Evolutionary conservation across 331 rosid genomes (phyloP), one percentile per base, ranked within the genome.

Genomic region (Acacia concinna): DNA sequence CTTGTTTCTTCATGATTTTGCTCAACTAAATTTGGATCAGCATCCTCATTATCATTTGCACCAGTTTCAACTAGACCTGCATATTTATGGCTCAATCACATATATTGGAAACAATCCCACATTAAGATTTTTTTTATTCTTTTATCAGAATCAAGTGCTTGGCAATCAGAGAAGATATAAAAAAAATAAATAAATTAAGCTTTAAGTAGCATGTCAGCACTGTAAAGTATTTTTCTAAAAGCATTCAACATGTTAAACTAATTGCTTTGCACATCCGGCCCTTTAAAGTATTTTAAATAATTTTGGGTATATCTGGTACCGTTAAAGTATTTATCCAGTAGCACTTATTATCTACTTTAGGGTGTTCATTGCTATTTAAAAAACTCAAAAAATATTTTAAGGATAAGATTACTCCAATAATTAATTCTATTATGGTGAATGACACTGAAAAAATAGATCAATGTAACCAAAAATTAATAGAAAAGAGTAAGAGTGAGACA

Each of bases 61-160:
- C 72, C 81, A 74, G 37, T 57, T 77, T 74, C 81, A 77, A 78
- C 79, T 63, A 74, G 25, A 73, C 73, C 85, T 81, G 86, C 71
- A 67, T 62, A 68, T 60, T 65, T 73, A 32, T 44, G 68, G 25
- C 73, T 68, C 47, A 60, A 41, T 79, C 14, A 23, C 3, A 38
- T 23, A 68, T 18, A 43, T 21, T 11, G 32, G 32, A 68, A 31
- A 31, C 5, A 30, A 62, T 14, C 68, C 38, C 4, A 30, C 4
- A 30, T 15, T 30, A 21, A 54, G 30, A 8, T 56, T 23, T 54
- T 23, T 14, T 56, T 23, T 54, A 8, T 14, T 6, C 8, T 13
- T 59, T 23, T 25, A 44, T 25, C n/a, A 75, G 51, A 82, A 57
- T 72, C 5, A 68, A 35, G 65, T 65, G 49, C 18, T 56, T 65